A percentile compares a stretch with the other conserved stretches of the same genome.
Conservation (phyloP, 148 eudicot species). For the Chenopodium formosanum region DNA sequence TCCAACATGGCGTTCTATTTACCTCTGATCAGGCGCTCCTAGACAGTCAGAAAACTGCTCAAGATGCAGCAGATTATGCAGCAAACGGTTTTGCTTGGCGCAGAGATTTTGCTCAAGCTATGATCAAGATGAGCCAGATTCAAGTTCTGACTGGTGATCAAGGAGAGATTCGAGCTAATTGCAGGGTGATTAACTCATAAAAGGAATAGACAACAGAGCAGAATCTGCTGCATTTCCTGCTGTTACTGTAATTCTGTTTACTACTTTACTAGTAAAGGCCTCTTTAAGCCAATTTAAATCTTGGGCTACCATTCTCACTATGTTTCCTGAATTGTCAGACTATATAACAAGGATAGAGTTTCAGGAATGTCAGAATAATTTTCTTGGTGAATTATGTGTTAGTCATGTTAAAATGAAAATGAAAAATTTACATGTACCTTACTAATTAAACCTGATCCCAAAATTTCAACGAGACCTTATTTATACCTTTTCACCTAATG, state of each 20-base stretch:
- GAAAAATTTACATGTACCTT: too few relatives aligned
- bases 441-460: neutral
- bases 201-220: neutral
- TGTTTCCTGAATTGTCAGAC: neutral
- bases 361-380: neutral
- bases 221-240: neutral
- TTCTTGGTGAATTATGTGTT: too few relatives aligned
- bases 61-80: constrained; percentile 18
- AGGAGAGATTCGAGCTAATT: constrained; percentile 30
- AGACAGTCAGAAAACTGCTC: constrained; percentile 18
- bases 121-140: constrained; percentile 29
- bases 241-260: neutral
- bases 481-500: neutral
- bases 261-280: neutral
- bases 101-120: constrained; percentile 14
- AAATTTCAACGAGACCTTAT: neutral
- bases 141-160: constrained; percentile 25
- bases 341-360: neutral
- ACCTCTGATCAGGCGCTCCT: constrained; percentile 32
- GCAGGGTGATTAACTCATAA: constrained; percentile 24
- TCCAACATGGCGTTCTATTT: constrained; percentile 15
- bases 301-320: neutral
- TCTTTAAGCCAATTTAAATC: too few relatives aligned
- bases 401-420: too few relatives aligned
- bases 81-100: constrained; percentile 18